phyloP scores from a whole-genome alignment of 2,329 filamentous ascomycete genomes.

The Microascus cirrosus region DNA sequence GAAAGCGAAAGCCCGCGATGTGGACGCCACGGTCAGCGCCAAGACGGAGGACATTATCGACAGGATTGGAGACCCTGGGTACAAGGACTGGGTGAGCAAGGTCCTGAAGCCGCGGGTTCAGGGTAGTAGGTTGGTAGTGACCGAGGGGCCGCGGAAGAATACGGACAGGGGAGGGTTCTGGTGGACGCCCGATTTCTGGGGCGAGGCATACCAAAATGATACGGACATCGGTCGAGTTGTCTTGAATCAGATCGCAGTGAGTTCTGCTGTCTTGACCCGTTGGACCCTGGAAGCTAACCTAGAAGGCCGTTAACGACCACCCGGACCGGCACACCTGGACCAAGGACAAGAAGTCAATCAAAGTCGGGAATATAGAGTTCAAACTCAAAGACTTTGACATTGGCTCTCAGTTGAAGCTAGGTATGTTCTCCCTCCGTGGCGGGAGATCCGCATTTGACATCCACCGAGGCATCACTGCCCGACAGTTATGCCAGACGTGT shows the following conservation, averaged over 20 bases:
- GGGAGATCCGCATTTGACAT: not conserved
- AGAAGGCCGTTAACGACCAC: not conserved
- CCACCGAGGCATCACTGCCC: not conserved
- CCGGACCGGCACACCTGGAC: not conserved
- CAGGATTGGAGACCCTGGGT: not conserved
- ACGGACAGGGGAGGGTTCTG: not conserved
- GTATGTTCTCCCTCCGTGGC: not conserved
- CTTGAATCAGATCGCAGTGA: not conserved
- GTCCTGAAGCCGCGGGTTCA: not conserved
- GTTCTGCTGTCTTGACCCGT: not conserved
- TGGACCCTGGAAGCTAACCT: not conserved
- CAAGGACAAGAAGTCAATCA: not conserved
- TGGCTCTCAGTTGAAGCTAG: not conserved
- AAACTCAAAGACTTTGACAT: not conserved
- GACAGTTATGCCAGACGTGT: not conserved
- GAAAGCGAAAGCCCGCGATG: not conserved
- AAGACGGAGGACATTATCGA: not conserved
- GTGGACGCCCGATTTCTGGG: slow-evolving; percentile 1
- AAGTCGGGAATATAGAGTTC: not conserved
- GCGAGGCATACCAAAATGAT: not conserved
- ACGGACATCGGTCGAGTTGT: not conserved
- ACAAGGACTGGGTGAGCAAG: not conserved
- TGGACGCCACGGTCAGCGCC: not conserved
- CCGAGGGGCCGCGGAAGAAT: not conserved
- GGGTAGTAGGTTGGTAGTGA: not conserved